phyloP scores from a whole-genome alignment of 225 moss, liverwort and hornwort species.

The Pseudoscleropodium purum region DNA sequence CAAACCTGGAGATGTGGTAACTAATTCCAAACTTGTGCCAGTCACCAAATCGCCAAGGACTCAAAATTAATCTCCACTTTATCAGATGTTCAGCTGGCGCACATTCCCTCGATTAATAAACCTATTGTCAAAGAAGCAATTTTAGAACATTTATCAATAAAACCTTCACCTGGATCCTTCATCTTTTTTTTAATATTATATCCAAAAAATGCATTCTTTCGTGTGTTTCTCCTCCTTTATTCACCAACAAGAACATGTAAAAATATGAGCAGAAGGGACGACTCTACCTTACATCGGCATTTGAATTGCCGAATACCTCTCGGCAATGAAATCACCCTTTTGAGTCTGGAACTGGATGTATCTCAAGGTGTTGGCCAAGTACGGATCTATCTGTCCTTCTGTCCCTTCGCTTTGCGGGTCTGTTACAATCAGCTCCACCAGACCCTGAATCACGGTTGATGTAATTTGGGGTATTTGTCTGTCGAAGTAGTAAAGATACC shows the following conservation, averaged over 20 bases:
- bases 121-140: neutral
- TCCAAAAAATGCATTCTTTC: neutral
- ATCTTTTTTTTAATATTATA: neutral
- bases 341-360: constrained; percentile 84
- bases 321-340: constrained; percentile 67
- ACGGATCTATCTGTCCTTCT: constrained; percentile 57
- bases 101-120: neutral
- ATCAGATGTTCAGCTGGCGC: neutral
- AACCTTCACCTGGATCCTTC: neutral
- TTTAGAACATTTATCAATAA: neutral
- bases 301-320: constrained; percentile 64
- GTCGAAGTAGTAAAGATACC: constrained; percentile 93
- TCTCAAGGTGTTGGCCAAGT: constrained; percentile 68
- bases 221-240: neutral
- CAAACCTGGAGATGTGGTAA: neutral
- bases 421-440: constrained; percentile 74
- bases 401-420: constrained; percentile 73
- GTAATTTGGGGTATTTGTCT: constrained; percentile 86
- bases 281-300: neutral
- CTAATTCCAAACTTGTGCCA: neutral
- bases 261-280: neutral
- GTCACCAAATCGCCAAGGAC: neutral
- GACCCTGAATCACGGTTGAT: constrained; percentile 77
- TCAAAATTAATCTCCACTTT: neutral
- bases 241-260: neutral